Conservation (phyloP, 2,329 filamentous ascomycete species). For the Colletotrichum destructivum region DNA sequence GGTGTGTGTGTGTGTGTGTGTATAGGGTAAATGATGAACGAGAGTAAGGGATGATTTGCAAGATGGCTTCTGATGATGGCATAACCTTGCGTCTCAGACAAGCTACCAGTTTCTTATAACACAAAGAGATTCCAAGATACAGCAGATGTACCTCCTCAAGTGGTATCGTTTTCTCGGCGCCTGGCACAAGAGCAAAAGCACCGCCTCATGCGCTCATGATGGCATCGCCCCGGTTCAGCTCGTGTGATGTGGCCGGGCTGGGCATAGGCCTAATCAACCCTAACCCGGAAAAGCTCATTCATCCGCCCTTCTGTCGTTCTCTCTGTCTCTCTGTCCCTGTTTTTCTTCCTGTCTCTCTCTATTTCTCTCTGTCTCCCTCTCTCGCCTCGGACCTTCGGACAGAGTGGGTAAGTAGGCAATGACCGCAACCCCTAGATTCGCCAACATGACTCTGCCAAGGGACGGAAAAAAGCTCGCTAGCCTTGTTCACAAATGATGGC, state of each 20-base stretch:
- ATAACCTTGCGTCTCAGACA: not conserved
- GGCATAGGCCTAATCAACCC: not conserved
- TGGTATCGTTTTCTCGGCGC: not conserved
- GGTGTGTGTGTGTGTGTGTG: not conserved
- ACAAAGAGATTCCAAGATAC: not conserved
- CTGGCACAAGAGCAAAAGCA: not conserved
- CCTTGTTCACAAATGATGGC: slow-evolving; percentile 10
- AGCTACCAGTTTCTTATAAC: not conserved
- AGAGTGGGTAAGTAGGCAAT: not conserved
- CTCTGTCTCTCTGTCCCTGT: no score
- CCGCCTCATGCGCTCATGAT: slow-evolving; percentile 28
- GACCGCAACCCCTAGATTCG: slow-evolving; percentile 23
- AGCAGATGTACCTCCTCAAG: not conserved
- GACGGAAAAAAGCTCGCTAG: not conserved
- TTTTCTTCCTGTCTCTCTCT: not conserved
- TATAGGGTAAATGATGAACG: slow-evolving; percentile 1
- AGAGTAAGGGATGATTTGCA: slow-evolving; percentile 10
- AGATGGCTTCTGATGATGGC: not conserved
- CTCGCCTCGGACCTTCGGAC: not conserved
- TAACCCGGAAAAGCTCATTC: not conserved
- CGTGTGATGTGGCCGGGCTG: slow-evolving; percentile 21
- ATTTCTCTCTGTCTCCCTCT: not conserved
- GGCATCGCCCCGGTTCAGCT: slow-evolving; percentile 5
- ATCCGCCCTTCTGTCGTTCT: no score
- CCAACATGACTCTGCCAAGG: slow-evolving; percentile 23